Conservation (phyloP, 2,329 filamentous ascomycete genomes). For the Akanthomyces uredinophilus region DNA sequence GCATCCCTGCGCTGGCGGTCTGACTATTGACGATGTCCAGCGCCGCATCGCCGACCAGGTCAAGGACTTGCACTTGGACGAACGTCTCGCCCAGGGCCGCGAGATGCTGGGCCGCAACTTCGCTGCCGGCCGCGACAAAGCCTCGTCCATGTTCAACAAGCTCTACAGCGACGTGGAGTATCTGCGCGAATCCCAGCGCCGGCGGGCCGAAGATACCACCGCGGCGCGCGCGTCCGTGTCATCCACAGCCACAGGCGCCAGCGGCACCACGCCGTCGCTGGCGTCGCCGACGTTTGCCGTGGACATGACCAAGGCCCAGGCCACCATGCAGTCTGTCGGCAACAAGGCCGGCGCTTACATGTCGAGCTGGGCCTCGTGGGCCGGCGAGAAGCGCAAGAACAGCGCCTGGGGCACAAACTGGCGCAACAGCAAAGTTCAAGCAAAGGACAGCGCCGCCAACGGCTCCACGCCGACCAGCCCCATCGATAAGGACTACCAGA, state of each 20-base stretch:
- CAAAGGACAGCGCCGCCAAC: slow-evolving; percentile 30
- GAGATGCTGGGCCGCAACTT: slow-evolving; percentile 86
- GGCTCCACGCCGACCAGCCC: slow-evolving; percentile 31
- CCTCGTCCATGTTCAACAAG: slow-evolving; percentile 79
- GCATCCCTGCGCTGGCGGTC: slow-evolving; percentile 86
- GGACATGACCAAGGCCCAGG: slow-evolving; percentile 38
- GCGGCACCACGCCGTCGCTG: slow-evolving; percentile 21
- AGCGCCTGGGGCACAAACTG: slow-evolving; percentile 41
- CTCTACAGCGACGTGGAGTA: slow-evolving; percentile 85
- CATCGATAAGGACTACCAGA: slow-evolving; percentile 35
- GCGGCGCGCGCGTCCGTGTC: slow-evolving; percentile 17
- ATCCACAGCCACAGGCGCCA: slow-evolving; percentile 15
- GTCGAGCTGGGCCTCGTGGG: slow-evolving; percentile 65
- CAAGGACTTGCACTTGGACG: slow-evolving; percentile 88
- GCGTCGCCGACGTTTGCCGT: slow-evolving; percentile 20
- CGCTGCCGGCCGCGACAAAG: slow-evolving; percentile 82
- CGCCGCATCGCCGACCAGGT: slow-evolving; percentile 86
- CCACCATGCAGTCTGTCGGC: slow-evolving; percentile 44
- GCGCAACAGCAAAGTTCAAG: slow-evolving; percentile 30
- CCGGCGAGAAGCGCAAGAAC: slow-evolving; percentile 67
- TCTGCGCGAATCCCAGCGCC: slow-evolving; percentile 42
- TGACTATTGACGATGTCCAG: slow-evolving; percentile 93
- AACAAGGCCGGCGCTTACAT: slow-evolving; percentile 59
- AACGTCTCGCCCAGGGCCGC: slow-evolving; percentile 74
- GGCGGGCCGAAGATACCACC: slow-evolving; percentile 34